Conservation (phyloP, 2,329 filamentous ascomycete genomes). For the Septoria petroselini region DNA sequence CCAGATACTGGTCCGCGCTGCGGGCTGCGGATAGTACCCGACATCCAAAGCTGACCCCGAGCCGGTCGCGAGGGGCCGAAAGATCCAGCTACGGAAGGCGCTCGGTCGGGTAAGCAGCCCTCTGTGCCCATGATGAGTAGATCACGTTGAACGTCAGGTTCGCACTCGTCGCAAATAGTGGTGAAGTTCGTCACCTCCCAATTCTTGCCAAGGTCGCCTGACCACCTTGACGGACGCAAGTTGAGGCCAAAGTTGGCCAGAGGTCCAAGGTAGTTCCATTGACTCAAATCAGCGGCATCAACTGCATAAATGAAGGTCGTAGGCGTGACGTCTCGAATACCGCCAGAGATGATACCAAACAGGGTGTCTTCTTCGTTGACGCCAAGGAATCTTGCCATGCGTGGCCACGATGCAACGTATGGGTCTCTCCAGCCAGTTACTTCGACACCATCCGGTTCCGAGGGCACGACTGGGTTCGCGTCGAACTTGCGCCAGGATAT, state of each 20-base stretch:
- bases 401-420: constrained; percentile 37
- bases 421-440: constrained; percentile 48
- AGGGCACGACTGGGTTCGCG: constrained; percentile 42
- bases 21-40: constrained; percentile 33
- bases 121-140: constrained; percentile 50
- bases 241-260: constrained; percentile 44
- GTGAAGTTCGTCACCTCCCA: constrained; percentile 53
- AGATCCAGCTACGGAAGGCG: constrained; percentile 20
- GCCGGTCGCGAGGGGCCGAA: constrained; percentile 29
- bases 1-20: constrained; percentile 1
- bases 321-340: constrained; percentile 43
- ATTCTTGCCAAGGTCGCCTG: constrained; percentile 51
- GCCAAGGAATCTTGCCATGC: constrained; percentile 26
- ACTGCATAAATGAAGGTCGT: constrained; percentile 50
- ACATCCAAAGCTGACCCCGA: constrained; percentile 48
- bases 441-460: constrained; percentile 35
- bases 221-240: constrained; percentile 45
- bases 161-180: constrained; percentile 39
- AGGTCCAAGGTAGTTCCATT: constrained; percentile 49
- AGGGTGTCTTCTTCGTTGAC: constrained; percentile 31
- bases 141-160: constrained; percentile 34
- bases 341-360: constrained; percentile 52
- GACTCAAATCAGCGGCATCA: constrained; percentile 40
- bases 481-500: constrained; percentile 38
- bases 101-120: constrained; percentile 37